These are phyloP conservation scores for Penicillium sclerotigenum DNA, from an alignment of 2,329 filamentous ascomycete species.

Conservation along the genomic window DNA sequence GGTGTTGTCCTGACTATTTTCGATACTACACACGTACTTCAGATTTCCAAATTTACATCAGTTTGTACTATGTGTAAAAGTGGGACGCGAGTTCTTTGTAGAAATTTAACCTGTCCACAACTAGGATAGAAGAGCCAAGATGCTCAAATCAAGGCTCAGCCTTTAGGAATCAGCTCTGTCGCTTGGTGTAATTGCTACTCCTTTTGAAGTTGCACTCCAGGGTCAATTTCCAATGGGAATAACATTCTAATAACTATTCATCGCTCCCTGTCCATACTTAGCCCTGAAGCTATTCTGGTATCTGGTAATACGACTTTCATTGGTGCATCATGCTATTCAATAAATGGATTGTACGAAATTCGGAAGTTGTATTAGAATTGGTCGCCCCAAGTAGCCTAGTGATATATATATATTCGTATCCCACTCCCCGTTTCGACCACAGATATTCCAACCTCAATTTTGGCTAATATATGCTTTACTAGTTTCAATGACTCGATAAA, in stretches of 20 bases:
- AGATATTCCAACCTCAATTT: background rate
- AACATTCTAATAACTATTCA: background rate
- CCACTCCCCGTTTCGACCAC: background rate
- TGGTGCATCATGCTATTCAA: background rate
- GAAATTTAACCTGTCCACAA: background rate
- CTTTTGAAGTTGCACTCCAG: too few species aligned
- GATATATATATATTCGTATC: background rate
- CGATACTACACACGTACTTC: background rate
- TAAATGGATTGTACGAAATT: background rate
- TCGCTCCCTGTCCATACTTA: background rate
- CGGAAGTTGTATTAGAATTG: background rate
- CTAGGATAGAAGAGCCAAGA: background rate
- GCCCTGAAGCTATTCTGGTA: background rate
- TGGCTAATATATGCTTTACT: background rate
- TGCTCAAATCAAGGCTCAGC: background rate
- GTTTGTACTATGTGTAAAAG: background rate
- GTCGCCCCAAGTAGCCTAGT: rapidly evolving
- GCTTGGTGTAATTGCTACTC: background rate
- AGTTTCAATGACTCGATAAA: background rate
- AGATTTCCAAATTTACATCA: background rate
- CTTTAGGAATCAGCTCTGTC: background rate
- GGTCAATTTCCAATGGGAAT: too few species aligned
- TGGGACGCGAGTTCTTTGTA: background rate
- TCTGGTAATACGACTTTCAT: background rate
- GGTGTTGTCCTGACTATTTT: background rate